Base-by-base conservation (phyloP, 805 yeast genomes). In the Saccharomycopsis fibuligera region DNA sequence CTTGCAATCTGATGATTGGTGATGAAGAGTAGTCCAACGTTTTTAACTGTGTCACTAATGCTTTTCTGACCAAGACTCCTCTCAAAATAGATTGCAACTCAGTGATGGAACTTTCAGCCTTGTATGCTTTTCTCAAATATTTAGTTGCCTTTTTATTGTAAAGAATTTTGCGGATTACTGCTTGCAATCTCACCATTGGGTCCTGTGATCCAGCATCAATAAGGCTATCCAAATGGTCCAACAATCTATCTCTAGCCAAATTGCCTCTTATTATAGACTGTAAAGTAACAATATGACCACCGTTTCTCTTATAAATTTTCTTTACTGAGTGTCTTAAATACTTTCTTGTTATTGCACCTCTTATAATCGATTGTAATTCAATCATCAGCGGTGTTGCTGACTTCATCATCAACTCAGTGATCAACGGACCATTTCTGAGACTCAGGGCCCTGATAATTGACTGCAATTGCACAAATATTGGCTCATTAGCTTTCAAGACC, bases 401-500 rank as follows among this genome's bases (percentile, higher is more conserved):
- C 10, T 30, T 19, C 10, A 50, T 25, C 40, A 17, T 16, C 30
- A 38, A n/a, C 12, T 44, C 46, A 5, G 37, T 17, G 4, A 47
- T n/a, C 14, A 40, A 36, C 1, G 54, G 48, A 5, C 54, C 43
- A 6, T 25, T 16, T 51, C 66, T 57, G 2, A 51, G 33, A 1
- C 36, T 41, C 3, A 44, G 39, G 12, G 60, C 66, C 45, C 73
- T 62, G n/a, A 57, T 45, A 2, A 67, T 56, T 5, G 79, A 64
- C 58, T 77, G 81, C 4, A 78, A 53, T 29, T 60, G 54, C 9
- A 73, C 62, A 21, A 83, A 59, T 21, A 75, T 77, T 10, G 72
- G 74, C 5, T 71, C 72, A 56, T 76, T 78, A 1, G 85, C 74
- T 50, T 73, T 75, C 25, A 85, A 60, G 68, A 84, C 72, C 51